Evolutionary conservation across 1,284 basidiomycete genomes (phyloP).

Genomic region (Ceratobasidium sp.): DNA sequence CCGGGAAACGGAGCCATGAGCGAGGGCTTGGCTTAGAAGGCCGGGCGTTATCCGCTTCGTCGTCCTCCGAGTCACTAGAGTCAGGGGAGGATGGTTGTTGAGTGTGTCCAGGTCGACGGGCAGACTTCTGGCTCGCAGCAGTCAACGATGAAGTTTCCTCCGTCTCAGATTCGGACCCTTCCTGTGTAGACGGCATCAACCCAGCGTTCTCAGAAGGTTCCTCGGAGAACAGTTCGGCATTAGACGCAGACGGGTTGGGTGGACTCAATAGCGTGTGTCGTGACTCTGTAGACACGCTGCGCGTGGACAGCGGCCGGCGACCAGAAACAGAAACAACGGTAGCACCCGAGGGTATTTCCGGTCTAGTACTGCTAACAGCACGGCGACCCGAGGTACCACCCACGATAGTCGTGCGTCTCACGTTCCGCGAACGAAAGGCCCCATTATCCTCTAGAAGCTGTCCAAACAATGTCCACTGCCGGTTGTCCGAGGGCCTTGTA

Average conservation of each 20-base stretch:
- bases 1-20: slow-evolving; percentile 53
- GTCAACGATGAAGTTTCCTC: slow-evolving; percentile 9
- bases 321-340: slow-evolving; percentile 49
- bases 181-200: not conserved
- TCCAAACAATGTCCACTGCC: slow-evolving; percentile 76
- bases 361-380: slow-evolving; percentile 52
- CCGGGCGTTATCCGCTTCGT: not conserved
- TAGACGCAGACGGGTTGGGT: slow-evolving; percentile 6
- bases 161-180: slow-evolving; percentile 22
- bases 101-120: not conserved
- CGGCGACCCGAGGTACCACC: slow-evolving; percentile 46
- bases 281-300: slow-evolving; percentile 35
- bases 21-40: not conserved
- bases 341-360: slow-evolving; percentile 46
- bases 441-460: slow-evolving; percentile 78
- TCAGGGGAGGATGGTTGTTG: not conserved
- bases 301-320: slow-evolving; percentile 25
- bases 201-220: slow-evolving; percentile 12
- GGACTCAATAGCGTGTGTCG: slow-evolving; percentile 10
- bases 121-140: slow-evolving; percentile 14
- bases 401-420: slow-evolving; percentile 3
- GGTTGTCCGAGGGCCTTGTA: slow-evolving; percentile 46
- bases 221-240: not conserved
- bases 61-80: slow-evolving; percentile 39
- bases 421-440: slow-evolving; percentile 53